These are phyloP conservation scores for Aplosporella prunicola DNA, from an alignment of 2,329 filamentous ascomycete species.

Conservation along the genomic window DNA sequence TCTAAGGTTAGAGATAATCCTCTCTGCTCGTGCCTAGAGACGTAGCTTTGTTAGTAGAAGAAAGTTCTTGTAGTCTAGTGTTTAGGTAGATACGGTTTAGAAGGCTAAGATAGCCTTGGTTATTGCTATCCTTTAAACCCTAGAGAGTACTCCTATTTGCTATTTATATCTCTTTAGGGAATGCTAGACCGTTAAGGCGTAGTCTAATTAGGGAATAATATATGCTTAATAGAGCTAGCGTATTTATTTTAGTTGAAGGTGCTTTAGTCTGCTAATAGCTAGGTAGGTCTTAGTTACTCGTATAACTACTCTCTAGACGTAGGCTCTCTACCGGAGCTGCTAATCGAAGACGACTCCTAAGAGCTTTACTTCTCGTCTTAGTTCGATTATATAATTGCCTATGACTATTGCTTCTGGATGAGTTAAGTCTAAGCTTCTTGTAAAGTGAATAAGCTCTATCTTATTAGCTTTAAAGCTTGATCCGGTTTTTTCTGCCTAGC, in stretches of 20 bases:
- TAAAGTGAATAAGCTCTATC: constrained; percentile 23
- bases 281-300: constrained; percentile 14
- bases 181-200: constrained; percentile 18
- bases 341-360: constrained; percentile 20
- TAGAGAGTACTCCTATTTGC: background rate
- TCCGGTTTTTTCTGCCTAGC: constrained; percentile 18
- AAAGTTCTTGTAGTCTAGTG: constrained; percentile 1
- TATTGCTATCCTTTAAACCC: background rate
- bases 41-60: background rate
- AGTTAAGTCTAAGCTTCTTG: constrained; percentile 14
- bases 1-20: background rate
- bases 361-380: constrained; percentile 16
- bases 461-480: constrained; percentile 22
- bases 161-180: constrained; percentile 14
- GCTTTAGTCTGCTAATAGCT: constrained; percentile 13
- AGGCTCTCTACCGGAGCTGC: constrained; percentile 16
- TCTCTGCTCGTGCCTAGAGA: background rate
- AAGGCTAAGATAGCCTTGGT: constrained; percentile 1
- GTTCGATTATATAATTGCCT: constrained; percentile 15
- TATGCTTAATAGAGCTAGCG: constrained; percentile 19
- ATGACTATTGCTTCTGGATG: constrained; percentile 2
- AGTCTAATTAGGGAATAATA: constrained; percentile 17
- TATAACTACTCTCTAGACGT: constrained; percentile 15
- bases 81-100: background rate
- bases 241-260: constrained; percentile 17